A percentile compares a stretch with the other conserved stretches of the same genome.
phyloP scores from a whole-genome alignment of 306 rosid species.

The Astragalus membranaceus region DNA sequence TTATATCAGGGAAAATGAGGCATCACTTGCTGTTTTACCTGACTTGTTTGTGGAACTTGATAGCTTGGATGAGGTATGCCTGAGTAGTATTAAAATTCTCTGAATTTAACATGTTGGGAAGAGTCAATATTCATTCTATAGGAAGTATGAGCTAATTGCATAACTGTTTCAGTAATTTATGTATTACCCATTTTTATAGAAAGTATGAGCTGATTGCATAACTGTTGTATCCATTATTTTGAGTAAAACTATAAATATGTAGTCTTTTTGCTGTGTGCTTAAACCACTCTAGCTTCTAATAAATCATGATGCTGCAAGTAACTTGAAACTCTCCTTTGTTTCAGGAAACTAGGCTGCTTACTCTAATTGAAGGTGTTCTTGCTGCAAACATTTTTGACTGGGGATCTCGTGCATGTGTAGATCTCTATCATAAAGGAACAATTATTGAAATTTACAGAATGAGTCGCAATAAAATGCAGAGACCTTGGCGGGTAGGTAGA shows the following conservation, averaged over 20 bases:
- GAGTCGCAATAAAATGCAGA: constrained; percentile 97
- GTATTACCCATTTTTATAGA: background rate
- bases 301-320: constrained; percentile 17
- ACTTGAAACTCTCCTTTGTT: constrained; percentile 20
- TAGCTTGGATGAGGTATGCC: constrained; percentile 79
- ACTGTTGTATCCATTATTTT: background rate
- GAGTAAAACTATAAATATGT: background rate
- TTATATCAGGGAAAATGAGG: constrained; percentile 84
- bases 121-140: background rate
- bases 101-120: constrained; percentile 6
- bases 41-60: constrained; percentile 89
- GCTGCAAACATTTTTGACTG: constrained; percentile 98
- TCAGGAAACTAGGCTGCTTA: constrained; percentile 84
- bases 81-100: constrained; percentile 1
- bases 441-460: constrained; percentile 96
- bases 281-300: background rate
- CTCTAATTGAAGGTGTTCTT: constrained; percentile 93
- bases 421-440: constrained; percentile 96
- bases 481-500: constrained; percentile 86
- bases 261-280: background rate
- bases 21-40: constrained; percentile 96
- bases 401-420: constrained; percentile 99
- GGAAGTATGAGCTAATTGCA: too few relatives aligned
- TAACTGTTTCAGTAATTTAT: too few relatives aligned
- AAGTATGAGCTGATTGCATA: background rate